Conservation (phyloP, 495 filamentous ascomycete genomes). For the Aspergillus leporis region DNA sequence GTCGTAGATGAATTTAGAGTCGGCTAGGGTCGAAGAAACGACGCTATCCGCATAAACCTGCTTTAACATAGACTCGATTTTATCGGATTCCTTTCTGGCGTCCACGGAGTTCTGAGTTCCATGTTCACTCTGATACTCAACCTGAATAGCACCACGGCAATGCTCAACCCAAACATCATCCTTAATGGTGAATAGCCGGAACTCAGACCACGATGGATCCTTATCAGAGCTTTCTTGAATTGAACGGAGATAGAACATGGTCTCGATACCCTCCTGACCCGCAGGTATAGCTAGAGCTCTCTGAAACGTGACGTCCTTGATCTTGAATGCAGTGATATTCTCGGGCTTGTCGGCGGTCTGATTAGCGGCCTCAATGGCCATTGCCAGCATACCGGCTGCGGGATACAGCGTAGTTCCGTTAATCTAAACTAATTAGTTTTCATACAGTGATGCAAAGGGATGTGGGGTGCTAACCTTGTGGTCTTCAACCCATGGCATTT, state of each 20-base stretch:
- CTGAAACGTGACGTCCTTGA: conserved; percentile 31
- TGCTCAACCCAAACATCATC: conserved; percentile 11
- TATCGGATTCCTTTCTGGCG: too few species aligned
- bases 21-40: too few species aligned
- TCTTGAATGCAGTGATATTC: conserved; percentile 18
- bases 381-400: conserved; percentile 34
- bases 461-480: conserved; percentile 23
- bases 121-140: conserved; percentile 11
- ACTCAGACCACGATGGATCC: conserved; percentile 8
- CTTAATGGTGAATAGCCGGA: conserved; percentile 17
- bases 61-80: too few species aligned
- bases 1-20: too few species aligned
- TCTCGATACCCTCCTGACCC: conserved; percentile 35
- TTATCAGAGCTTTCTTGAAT: neutral
- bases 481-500: conserved; percentile 38
- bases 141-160: conserved; percentile 26
- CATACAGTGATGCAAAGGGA: too few species aligned
- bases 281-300: conserved; percentile 31
- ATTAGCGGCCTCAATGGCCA: conserved; percentile 39
- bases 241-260: conserved; percentile 28
- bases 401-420: conserved; percentile 31
- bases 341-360: conserved; percentile 17
- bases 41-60: too few species aligned
- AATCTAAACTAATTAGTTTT: too few species aligned
- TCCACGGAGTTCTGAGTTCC: neutral